Evolutionary conservation across 768 basidiomycete species (phyloP).

Genomic region (Termitomyces sp.): DNA sequence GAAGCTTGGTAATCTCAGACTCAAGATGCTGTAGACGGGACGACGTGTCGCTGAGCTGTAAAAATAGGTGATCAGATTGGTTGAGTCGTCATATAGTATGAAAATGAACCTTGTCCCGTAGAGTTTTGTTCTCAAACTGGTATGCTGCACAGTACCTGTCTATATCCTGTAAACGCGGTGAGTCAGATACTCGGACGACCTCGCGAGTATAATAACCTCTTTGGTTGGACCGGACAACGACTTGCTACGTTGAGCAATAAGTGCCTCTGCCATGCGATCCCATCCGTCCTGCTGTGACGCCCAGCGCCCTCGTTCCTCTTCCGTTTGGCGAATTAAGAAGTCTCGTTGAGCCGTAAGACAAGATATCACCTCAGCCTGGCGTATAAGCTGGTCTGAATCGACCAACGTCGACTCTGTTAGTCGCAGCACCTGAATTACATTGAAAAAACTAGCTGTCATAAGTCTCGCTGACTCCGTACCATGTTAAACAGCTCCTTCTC

Average conservation of each 20-base stretch:
- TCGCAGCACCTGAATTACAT: conserved; percentile 34
- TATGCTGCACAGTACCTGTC: conserved; percentile 44
- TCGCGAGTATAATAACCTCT: conserved; percentile 5
- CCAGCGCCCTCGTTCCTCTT: conserved; percentile 59
- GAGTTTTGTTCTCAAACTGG: conserved; percentile 55
- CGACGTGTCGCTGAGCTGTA: conserved; percentile 55
- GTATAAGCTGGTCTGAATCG: conserved; percentile 40
- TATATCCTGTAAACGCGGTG: conserved; percentile 36
- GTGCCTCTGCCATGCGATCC: conserved; percentile 62
- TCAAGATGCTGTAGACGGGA: conserved; percentile 50
- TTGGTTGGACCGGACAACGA: conserved; percentile 18
- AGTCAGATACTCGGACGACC: not conserved
- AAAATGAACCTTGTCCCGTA: conserved; percentile 53
- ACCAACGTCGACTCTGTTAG: conserved; percentile 34
- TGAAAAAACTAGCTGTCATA: not conserved
- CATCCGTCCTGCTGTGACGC: conserved; percentile 58
- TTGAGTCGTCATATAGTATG: not conserved
- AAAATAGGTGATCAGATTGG: conserved; percentile 1
- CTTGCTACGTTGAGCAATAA: conserved; percentile 45
- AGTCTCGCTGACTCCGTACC: conserved; percentile 29
- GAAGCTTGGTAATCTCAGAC: conserved; percentile 56
- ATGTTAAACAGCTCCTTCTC: conserved; percentile 54
- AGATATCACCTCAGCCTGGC: conserved; percentile 60
- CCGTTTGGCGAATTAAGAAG: conserved; percentile 41
- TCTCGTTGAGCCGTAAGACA: conserved; percentile 53